These are phyloP conservation scores for Pythium brassicae DNA, from an alignment of 352 stramenopile genomes.

Conservation along the genomic window DNA sequence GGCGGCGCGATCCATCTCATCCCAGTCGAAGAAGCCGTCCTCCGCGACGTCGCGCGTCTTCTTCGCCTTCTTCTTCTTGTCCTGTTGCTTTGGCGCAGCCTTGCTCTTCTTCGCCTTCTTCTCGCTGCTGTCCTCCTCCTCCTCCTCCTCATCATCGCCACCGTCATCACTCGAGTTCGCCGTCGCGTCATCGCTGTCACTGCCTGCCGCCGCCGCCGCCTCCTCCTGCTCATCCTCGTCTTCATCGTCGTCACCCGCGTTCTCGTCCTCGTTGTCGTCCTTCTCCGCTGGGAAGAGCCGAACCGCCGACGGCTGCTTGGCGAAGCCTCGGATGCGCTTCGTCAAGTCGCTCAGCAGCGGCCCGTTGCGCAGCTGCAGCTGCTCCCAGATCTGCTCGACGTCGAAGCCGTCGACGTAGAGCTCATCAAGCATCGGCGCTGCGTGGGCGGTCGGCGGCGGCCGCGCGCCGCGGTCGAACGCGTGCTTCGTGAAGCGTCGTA, in stretches of 20 bases:
- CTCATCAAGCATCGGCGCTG: conserved; percentile 53
- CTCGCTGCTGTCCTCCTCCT: conserved; percentile 23
- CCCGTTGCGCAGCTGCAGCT: conserved; percentile 78
- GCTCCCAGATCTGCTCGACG: conserved; percentile 82
- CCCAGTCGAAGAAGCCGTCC: conserved; percentile 85
- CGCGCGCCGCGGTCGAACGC: conserved; percentile 65
- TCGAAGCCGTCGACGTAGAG: conserved; percentile 83
- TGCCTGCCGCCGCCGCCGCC: too few species aligned
- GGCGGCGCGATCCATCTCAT: conserved; percentile 82
- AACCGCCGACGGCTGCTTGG: conserved; percentile 55
- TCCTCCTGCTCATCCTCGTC: conserved; percentile 22
- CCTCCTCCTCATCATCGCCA: conserved; percentile 10
- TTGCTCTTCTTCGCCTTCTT: conserved; percentile 19
- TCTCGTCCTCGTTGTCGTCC: conserved; percentile 8
- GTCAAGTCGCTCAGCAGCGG: conserved; percentile 63
- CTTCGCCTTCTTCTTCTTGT: conserved; percentile 44
- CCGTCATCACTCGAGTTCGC: conserved; percentile 15
- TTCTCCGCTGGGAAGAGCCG: conserved; percentile 56
- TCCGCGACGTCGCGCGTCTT: conserved; percentile 63
- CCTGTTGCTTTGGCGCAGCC: conserved; percentile 1
- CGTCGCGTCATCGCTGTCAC: conserved; percentile 9
- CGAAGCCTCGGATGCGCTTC: conserved; percentile 65
- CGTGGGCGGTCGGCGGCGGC: conserved; percentile 23
- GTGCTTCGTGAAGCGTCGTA: conserved; percentile 78
- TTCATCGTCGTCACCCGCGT: conserved; percentile 16